Evolutionary conservation across 176 grass and related monocot genomes (phyloP).

Genomic region (Hsuehochloa calcarea): DNA sequence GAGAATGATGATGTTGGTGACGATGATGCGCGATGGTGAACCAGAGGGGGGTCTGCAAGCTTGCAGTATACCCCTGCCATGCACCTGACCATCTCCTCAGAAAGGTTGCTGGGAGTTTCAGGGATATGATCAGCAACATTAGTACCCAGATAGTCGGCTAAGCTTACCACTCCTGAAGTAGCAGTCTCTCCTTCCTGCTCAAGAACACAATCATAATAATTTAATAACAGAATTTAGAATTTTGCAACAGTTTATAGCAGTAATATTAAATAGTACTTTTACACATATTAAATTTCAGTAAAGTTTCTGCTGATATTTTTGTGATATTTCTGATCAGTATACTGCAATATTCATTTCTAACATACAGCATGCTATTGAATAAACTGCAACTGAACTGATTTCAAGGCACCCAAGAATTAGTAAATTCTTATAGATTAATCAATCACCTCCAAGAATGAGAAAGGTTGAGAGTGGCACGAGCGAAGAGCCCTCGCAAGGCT

Average conservation of each 20-base stretch:
- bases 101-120: conserved; percentile 86
- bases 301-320: background rate
- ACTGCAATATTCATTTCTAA: background rate
- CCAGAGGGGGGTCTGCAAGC: conserved; percentile 74
- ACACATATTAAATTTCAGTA: background rate
- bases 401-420: background rate
- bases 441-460: conserved; percentile 69
- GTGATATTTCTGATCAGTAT: background rate
- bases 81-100: conserved; percentile 87
- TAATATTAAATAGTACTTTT: background rate
- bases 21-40: conserved; percentile 47
- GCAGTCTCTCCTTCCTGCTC: conserved; percentile 39
- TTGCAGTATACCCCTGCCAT: conserved; percentile 82
- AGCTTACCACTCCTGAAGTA: conserved; percentile 65
- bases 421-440: background rate
- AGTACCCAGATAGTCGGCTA: conserved; percentile 85
- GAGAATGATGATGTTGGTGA: conserved; percentile 69
- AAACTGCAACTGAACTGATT: background rate
- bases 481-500: conserved; percentile 74
- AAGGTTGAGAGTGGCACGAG: conserved; percentile 76
- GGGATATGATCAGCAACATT: conserved; percentile 74
- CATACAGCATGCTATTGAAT: background rate
- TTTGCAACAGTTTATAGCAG: background rate
- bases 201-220: background rate
- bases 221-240: background rate